phyloP scores from a whole-genome alignment of 2,329 filamentous ascomycete species.

The Cryphonectria radicalis region DNA sequence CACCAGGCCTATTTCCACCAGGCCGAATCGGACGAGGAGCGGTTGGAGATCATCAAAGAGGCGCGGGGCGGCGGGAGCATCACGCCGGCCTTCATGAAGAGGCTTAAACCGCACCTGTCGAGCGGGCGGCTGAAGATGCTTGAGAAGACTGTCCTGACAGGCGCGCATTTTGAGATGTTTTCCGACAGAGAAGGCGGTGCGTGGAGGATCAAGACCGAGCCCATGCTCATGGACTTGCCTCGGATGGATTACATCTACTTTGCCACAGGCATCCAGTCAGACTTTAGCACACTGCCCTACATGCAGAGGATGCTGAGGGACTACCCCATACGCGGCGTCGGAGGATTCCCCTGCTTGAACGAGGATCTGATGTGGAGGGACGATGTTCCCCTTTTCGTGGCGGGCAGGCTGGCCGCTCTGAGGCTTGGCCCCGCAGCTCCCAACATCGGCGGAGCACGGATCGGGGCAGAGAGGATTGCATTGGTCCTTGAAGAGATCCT shows the following conservation, averaged over 20 bases:
- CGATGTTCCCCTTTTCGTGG: conserved; percentile 74
- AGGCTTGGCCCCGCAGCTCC: conserved; percentile 72
- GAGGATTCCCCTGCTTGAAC: conserved; percentile 73
- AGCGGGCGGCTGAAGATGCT: conserved; percentile 58
- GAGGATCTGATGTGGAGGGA: conserved; percentile 77
- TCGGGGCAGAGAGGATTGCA: conserved; percentile 73
- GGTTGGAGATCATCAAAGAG: conserved; percentile 65
- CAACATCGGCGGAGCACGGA: conserved; percentile 74
- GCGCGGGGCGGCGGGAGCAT: conserved; percentile 79
- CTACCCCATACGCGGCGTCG: conserved; percentile 64
- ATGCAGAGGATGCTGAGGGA: conserved; percentile 62
- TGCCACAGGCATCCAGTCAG: conserved; percentile 71
- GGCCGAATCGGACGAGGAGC: conserved; percentile 71
- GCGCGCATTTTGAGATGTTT: conserved; percentile 53
- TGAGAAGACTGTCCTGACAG: conserved; percentile 59
- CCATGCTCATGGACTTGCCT: conserved; percentile 56
- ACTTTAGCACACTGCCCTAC: conserved; percentile 64
- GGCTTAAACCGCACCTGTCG: conserved; percentile 64
- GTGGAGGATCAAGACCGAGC: conserved; percentile 55
- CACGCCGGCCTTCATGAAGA: conserved; percentile 68
- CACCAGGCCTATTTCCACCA: conserved; percentile 79
- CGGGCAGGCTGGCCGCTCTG: conserved; percentile 69
- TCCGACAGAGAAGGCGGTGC: conserved; percentile 39
- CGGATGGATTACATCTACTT: conserved; percentile 73
- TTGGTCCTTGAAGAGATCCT: conserved; percentile 70